phyloP scores from a whole-genome alignment of 2,329 filamentous ascomycete genomes.

The Gyromitra esculenta region DNA sequence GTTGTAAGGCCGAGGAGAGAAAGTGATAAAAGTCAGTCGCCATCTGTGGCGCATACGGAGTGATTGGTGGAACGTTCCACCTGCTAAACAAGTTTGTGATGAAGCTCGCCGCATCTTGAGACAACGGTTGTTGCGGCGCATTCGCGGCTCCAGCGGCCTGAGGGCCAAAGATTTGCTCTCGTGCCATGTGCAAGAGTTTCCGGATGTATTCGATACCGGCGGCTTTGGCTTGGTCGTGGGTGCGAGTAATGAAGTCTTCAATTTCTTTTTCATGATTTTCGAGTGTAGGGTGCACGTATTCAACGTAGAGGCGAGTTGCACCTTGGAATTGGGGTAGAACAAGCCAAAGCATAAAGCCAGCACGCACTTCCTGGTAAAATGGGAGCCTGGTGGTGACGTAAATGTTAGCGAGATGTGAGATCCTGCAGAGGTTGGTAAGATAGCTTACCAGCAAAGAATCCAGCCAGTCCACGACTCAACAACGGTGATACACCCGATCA shows the following conservation, averaged over 20 bases:
- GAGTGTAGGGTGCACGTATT: conserved; percentile 87
- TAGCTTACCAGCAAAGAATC: conserved; percentile 76
- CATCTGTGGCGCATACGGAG: conserved; percentile 64
- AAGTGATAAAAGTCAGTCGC: conserved; percentile 77
- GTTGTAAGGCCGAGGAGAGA: conserved; percentile 71
- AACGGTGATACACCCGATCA: conserved; percentile 81
- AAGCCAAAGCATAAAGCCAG: conserved; percentile 88
- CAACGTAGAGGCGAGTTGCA: conserved; percentile 83
- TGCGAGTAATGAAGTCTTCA: conserved; percentile 84
- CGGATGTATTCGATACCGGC: conserved; percentile 81
- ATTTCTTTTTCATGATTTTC: conserved; percentile 86
- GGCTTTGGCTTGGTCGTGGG: conserved; percentile 79
- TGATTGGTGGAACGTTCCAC: conserved; percentile 81
- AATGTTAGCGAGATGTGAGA: conserved; percentile 25
- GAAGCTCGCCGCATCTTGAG: conserved; percentile 75
- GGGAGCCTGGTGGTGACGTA: conserved; percentile 71
- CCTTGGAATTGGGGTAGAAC: conserved; percentile 98
- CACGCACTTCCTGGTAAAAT: conserved; percentile 91
- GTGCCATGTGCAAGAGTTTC: conserved; percentile 74
- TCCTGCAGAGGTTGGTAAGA: not conserved
- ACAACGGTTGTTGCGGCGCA: conserved; percentile 63
- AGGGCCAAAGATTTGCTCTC: conserved; percentile 83
- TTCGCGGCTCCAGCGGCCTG: conserved; percentile 63
- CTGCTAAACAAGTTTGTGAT: conserved; percentile 72
- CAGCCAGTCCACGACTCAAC: conserved; percentile 89